phyloP scores from a whole-genome alignment of 2,329 filamentous ascomycete species.

The Colletotrichum falcatum region DNA sequence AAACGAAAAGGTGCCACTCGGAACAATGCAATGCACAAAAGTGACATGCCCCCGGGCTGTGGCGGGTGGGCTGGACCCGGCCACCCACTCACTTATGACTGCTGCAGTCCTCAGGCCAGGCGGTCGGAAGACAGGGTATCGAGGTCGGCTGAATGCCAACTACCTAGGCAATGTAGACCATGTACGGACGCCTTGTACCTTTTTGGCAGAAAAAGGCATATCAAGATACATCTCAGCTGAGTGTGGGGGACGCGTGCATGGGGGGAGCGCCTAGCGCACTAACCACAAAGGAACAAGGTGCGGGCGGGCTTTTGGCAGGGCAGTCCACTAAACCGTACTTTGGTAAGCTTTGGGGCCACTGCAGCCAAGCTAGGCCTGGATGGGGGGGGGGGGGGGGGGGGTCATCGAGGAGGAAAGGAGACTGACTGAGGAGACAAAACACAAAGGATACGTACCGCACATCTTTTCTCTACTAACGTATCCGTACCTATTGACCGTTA shows the following conservation, averaged over 20 bases:
- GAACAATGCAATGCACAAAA: slow-evolving; percentile 14
- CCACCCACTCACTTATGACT: neutral
- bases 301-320: neutral
- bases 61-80: slow-evolving; percentile 11
- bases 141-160: neutral
- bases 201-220: neutral
- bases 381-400: too few species aligned
- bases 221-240: neutral
- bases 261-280: neutral
- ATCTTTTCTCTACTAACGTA: neutral
- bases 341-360: slow-evolving; percentile 29
- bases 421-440: neutral
- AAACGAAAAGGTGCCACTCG: neutral
- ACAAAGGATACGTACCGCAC: neutral
- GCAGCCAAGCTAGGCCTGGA: slow-evolving; percentile 20
- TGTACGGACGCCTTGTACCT: neutral
- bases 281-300: slow-evolving; percentile 26
- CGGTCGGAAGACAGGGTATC: neutral
- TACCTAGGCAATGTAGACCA: too few species aligned
- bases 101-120: slow-evolving; percentile 11
- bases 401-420: neutral
- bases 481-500: too few species aligned
- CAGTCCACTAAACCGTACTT: slow-evolving; percentile 16
- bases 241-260: neutral
- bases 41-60: slow-evolving; percentile 2